Percentiles rank a stretch among this genome's conserved stretches.
Conservation (phyloP, 169 alveolate genomes). For the Babesia gibsoni region DNA sequence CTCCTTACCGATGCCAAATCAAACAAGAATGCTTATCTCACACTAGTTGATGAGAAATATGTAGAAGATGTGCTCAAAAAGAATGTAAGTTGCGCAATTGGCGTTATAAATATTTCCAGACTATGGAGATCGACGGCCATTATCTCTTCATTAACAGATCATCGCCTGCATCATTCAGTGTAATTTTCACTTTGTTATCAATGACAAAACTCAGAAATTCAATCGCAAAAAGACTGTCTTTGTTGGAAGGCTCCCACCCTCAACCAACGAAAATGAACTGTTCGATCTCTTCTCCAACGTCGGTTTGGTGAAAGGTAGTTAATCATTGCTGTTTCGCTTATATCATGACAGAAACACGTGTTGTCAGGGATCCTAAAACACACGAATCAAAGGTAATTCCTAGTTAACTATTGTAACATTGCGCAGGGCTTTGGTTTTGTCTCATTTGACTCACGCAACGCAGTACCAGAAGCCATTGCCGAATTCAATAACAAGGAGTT, state of each 20-base stretch:
- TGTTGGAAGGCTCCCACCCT: conserved; percentile 58
- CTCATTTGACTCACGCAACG: conserved; percentile 44
- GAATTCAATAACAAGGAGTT: conserved; percentile 34
- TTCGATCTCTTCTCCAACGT: conserved; percentile 48
- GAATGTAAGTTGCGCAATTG: conserved; percentile 9
- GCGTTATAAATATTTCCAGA: neutral
- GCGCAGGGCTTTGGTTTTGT: conserved; percentile 63
- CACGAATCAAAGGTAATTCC: conserved; percentile 35
- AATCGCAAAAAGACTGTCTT: conserved; percentile 61
- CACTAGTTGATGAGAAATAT: conserved; percentile 37
- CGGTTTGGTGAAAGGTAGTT: conserved; percentile 50
- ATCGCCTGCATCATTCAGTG: conserved; percentile 46
- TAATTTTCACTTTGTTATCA: neutral
- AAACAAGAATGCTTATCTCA: conserved; percentile 60
- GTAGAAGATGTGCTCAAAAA: conserved; percentile 37
- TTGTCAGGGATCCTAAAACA: conserved; percentile 49
- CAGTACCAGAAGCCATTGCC: conserved; percentile 52
- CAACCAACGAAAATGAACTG: conserved; percentile 50
- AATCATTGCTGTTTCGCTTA: neutral
- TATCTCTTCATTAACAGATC: conserved; percentile 42
- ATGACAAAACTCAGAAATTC: conserved; percentile 17
- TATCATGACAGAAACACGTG: conserved; percentile 16
- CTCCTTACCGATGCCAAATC: conserved; percentile 59
- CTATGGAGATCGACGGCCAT: conserved; percentile 60
- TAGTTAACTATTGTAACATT: neutral